Conservation (phyloP, 352 stramenopile species). For the Achlya hypogyna region DNA sequence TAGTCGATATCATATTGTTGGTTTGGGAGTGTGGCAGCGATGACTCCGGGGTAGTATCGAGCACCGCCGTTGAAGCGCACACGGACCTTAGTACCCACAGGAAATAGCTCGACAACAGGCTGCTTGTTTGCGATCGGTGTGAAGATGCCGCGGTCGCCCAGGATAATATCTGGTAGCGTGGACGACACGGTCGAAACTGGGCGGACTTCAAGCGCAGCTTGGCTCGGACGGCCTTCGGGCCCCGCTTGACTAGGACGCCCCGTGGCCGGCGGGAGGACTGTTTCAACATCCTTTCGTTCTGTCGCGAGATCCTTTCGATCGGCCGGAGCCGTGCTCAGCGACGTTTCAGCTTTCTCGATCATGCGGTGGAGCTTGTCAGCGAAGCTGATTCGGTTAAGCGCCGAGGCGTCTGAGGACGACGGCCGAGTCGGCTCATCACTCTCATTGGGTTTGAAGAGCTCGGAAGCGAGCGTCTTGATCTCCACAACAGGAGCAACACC, state of each 20-base stretch:
- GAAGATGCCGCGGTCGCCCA: slow-evolving; percentile 10
- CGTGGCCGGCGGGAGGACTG: too few relatives aligned
- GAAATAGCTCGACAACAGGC: neutral
- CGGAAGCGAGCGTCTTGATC: slow-evolving; percentile 12
- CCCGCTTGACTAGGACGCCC: too few relatives aligned
- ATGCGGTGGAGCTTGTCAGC: slow-evolving; percentile 82
- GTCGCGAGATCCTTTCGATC: too few relatives aligned
- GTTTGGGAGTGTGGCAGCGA: slow-evolving; percentile 25
- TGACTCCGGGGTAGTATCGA: slow-evolving; percentile 36
- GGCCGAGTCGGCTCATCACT: neutral
- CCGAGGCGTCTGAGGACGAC: neutral
- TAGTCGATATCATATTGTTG: slow-evolving; percentile 69
- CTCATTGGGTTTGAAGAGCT: slow-evolving; percentile 14
- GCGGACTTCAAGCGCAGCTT: neutral
- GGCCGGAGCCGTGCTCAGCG: slow-evolving; percentile 28
- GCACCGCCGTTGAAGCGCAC: slow-evolving; percentile 16
- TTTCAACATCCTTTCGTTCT: too few relatives aligned
- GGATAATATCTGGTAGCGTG: neutral
- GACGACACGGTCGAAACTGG: neutral
- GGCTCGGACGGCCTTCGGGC: too few relatives aligned
- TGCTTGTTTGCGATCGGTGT: slow-evolving; percentile 4
- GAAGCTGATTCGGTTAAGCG: slow-evolving; percentile 56
- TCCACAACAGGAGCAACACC: neutral
- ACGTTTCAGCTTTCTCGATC: slow-evolving; percentile 78
- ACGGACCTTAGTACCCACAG: slow-evolving; percentile 15